Evolutionary conservation across 768 basidiomycete genomes (phyloP), one percentile per base, ranked within the genome.

Genomic region (Lepiota brunneoincarnata): DNA sequence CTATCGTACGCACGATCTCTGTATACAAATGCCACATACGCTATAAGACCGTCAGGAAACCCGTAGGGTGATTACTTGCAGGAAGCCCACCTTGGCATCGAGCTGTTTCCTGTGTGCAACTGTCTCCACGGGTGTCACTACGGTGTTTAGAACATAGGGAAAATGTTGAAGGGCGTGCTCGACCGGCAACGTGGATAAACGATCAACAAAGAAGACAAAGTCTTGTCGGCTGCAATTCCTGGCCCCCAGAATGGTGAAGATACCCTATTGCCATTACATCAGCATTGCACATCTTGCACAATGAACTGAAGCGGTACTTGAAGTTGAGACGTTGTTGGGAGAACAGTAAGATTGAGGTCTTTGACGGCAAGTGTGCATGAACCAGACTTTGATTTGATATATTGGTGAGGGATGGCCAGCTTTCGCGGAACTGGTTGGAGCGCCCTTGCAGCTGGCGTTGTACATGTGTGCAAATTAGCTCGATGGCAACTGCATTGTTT

Each of bases 161-260:
- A 98, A 77, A 55, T 84, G 77, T 39, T 87, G 86, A 64, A 95
- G 74, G 0, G 93, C 92, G 65, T 84, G 79, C 69, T 98, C 96
- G 4, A 91, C 83, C 20, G 98, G 70, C 17, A 92, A 69, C 0
- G 91, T 93, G 0, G 95, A 83, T 2, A 98, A 72, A 15, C 96
- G 80, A 65, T 97, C 93, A 0, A 83, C 83, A 64, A 93, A 93
- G 75, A 97, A 96, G 36, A 98, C 85, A 63, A 98, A 98, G 64
- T 98, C 93, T 61, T 90, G 89, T 15, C 86, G 76, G 11, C 72
- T 72, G 0, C 90, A 87, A n/a, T 71, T 77, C 51, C 72, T 74
- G 61, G 92, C 86, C 6, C 96, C 81, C 18, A 99, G 64, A 21
- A 90, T 85, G 0, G 96, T 98, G 65, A 87, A 88, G 5, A 98